phyloP scores from a whole-genome alignment of 1,284 basidiomycete species.

The Melanopsichium pennsylvanicum region DNA sequence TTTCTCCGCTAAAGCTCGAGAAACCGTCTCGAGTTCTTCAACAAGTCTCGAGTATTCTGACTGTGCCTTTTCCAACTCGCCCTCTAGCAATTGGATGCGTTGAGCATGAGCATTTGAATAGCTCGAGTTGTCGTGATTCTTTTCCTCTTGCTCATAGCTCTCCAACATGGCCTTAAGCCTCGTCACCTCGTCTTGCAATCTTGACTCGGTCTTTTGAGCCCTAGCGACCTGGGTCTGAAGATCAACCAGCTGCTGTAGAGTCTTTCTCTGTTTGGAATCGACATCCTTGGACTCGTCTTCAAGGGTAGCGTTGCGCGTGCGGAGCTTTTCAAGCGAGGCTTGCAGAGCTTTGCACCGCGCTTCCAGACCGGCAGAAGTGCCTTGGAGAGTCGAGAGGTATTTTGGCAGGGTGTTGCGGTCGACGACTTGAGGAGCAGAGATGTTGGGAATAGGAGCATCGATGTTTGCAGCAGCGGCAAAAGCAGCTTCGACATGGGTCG shows the following conservation, averaged over 20 bases:
- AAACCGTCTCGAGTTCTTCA: slow-evolving; percentile 11
- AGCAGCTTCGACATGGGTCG: slow-evolving; percentile 22
- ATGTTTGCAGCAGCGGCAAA: slow-evolving; percentile 42
- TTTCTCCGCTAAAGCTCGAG: slow-evolving; percentile 3
- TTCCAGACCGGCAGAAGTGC: slow-evolving; percentile 41
- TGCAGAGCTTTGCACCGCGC: slow-evolving; percentile 38
- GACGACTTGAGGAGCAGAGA: slow-evolving; percentile 17
- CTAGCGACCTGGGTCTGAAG: slow-evolving; percentile 42
- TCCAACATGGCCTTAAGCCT: slow-evolving; percentile 47
- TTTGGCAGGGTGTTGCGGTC: slow-evolving; percentile 34
- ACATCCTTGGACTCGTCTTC: slow-evolving; percentile 45
- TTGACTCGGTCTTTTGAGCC: slow-evolving; percentile 9
- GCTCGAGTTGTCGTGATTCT: slow-evolving; percentile 40
- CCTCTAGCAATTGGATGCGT: slow-evolving; percentile 56
- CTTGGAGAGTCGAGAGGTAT: slow-evolving; percentile 47
- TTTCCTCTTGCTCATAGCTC: slow-evolving; percentile 53
- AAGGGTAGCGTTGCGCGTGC: slow-evolving; percentile 26
- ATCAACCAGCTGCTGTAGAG: slow-evolving; percentile 52
- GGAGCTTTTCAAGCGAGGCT: slow-evolving; percentile 33
- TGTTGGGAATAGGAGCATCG: slow-evolving; percentile 5
- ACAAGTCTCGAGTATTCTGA: slow-evolving; percentile 6
- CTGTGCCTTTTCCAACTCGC: slow-evolving; percentile 31
- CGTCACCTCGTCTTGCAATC: slow-evolving; percentile 38
- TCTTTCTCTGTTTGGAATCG: slow-evolving; percentile 43
- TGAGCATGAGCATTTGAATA: slow-evolving; percentile 58